Conservation (phyloP, 495 filamentous ascomycete species). For the Neurospora sp. region DNA sequence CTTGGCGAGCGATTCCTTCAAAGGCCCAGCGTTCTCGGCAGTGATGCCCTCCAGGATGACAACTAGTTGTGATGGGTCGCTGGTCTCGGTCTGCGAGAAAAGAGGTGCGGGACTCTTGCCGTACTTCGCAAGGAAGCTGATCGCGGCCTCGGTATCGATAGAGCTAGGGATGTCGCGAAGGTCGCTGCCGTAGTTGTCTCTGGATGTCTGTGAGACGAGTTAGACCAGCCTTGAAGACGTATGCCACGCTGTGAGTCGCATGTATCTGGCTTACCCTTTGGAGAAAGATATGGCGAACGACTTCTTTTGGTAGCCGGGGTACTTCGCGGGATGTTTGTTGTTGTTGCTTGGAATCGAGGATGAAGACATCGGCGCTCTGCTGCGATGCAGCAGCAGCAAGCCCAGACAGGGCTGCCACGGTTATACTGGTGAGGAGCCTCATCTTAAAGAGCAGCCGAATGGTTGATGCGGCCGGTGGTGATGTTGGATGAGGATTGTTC, state of each 20-base stretch:
- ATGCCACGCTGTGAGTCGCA: not conserved
- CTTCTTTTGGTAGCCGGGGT: slow-evolving; percentile 22
- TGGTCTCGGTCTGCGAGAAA: slow-evolving; percentile 22
- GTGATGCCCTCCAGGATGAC: slow-evolving; percentile 39
- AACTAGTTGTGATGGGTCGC: slow-evolving; percentile 36
- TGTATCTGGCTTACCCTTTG: slow-evolving; percentile 13
- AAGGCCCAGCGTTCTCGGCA: slow-evolving; percentile 15
- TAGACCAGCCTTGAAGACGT: slow-evolving; percentile 18
- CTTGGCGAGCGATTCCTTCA: slow-evolving; percentile 22
- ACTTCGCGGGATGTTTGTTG: slow-evolving; percentile 6
- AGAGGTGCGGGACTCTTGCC: slow-evolving; percentile 29
- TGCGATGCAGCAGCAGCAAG: slow-evolving; percentile 15
- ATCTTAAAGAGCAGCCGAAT: slow-evolving; percentile 9
- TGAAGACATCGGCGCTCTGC: slow-evolving; percentile 19
- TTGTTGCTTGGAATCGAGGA: slow-evolving; percentile 12
- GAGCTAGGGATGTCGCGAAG: slow-evolving; percentile 31
- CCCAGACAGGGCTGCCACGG: slow-evolving; percentile 18
- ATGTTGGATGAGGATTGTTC: not conserved
- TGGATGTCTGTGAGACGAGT: slow-evolving; percentile 31
- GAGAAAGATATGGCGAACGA: slow-evolving; percentile 26
- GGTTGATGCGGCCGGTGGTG: not conserved
- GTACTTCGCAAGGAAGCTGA: slow-evolving; percentile 30
- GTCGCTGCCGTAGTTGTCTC: slow-evolving; percentile 22
- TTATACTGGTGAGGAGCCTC: slow-evolving; percentile 18
- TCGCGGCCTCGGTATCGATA: slow-evolving; percentile 25